Evolutionary conservation across 2,329 filamentous ascomycete genomes (phyloP).

Genomic region (Sphaerulina vaccinii): DNA sequence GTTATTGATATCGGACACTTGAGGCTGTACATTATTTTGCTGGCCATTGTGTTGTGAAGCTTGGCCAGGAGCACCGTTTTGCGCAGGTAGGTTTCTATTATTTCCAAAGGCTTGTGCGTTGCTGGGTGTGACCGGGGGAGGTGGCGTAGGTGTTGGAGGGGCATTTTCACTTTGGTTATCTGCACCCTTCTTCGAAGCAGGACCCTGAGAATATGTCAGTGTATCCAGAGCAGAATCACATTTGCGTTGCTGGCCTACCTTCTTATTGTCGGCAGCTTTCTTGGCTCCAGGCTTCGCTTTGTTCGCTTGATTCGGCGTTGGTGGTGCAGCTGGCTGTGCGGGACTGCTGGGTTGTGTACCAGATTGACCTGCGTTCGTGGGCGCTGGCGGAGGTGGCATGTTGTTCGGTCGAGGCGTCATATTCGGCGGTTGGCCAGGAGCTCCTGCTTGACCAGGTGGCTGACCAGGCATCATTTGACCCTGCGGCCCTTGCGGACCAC

Average conservation of each 20-base stretch:
- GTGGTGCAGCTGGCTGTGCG: conserved; percentile 58
- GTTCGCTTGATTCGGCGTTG: conserved; percentile 70
- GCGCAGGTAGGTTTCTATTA: conserved; percentile 39
- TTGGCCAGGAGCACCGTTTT: conserved; percentile 35
- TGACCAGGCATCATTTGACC: conserved; percentile 42
- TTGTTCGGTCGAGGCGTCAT: conserved; percentile 71
- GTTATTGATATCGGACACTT: conserved; percentile 37
- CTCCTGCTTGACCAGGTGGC: conserved; percentile 44
- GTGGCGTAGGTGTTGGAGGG: conserved; percentile 50
- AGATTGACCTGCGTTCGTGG: conserved; percentile 41
- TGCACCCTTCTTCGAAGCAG: conserved; percentile 41
- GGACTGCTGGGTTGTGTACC: conserved; percentile 50
- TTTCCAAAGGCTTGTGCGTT: conserved; percentile 40
- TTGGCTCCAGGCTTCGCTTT: conserved; percentile 73
- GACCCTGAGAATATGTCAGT: conserved; percentile 17
- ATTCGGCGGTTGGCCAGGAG: conserved; percentile 54
- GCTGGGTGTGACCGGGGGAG: conserved; percentile 49
- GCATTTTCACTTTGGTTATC: conserved; percentile 35
- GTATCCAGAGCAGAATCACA: not conserved
- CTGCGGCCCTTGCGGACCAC: conserved; percentile 40
- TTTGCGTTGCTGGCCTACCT: conserved; percentile 31
- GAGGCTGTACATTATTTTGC: conserved; percentile 26
- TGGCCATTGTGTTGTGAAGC: conserved; percentile 33
- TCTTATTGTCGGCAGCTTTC: conserved; percentile 58
- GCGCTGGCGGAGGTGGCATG: conserved; percentile 52